Percentiles rank a stretch among this genome's conserved stretches.
These are phyloP conservation scores for Pseudogymnoascus sp. DNA, from an alignment of 2,329 filamentous ascomycete species.

Conservation along the genomic window DNA sequence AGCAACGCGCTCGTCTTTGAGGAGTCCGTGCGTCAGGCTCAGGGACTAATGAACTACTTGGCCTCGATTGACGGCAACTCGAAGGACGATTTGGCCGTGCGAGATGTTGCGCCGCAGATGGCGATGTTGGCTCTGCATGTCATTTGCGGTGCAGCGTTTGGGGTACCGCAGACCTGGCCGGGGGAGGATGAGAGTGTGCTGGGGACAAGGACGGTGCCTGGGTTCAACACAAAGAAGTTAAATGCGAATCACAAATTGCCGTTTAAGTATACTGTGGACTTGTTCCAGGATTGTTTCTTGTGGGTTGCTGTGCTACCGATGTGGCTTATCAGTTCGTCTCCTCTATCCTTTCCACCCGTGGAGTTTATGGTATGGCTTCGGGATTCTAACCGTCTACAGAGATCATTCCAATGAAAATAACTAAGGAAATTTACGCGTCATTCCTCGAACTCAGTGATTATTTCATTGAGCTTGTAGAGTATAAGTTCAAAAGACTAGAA, in stretches of 20 bases:
- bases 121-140: constrained; percentile 45
- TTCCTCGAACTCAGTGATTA: constrained; percentile 2
- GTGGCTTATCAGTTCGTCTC: constrained; percentile 32
- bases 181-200: constrained; percentile 32
- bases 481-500: constrained; percentile 13
- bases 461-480: constrained; percentile 4
- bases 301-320: constrained; percentile 38
- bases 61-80: constrained; percentile 18
- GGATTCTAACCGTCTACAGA: not conserved
- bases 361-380: not conserved
- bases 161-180: constrained; percentile 27
- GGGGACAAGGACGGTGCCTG: constrained; percentile 8
- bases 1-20: constrained; percentile 36
- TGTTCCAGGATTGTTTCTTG: constrained; percentile 39
- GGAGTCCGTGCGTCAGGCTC: constrained; percentile 42
- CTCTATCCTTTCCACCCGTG: not conserved
- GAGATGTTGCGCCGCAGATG: constrained; percentile 35
- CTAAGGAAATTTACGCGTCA: not conserved
- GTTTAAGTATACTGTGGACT: constrained; percentile 41
- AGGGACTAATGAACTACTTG: constrained; percentile 34
- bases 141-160: constrained; percentile 47
- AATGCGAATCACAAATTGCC: constrained; percentile 34
- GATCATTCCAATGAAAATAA: constrained; percentile 2
- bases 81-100: constrained; percentile 25
- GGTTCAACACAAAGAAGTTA: constrained; percentile 14